phyloP scores from a whole-genome alignment of 1,284 basidiomycete genomes.

The Earliella scabrosa region DNA sequence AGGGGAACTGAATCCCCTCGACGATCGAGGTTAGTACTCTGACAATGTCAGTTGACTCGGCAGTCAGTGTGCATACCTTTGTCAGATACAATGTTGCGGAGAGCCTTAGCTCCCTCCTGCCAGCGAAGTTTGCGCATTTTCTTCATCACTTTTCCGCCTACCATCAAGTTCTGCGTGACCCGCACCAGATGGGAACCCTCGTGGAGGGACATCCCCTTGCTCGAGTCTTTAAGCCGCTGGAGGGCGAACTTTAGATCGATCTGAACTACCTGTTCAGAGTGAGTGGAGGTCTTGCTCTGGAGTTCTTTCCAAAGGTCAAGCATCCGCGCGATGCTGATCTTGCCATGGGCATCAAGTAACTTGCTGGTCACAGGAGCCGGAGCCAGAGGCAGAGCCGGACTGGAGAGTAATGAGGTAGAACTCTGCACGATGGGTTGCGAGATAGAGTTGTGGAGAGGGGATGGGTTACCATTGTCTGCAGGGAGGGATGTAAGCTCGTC shows the following conservation, averaged over 20 bases:
- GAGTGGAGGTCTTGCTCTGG: constrained; percentile 7
- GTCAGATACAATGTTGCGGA: not conserved
- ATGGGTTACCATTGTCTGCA: too few relatives aligned
- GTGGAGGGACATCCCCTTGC: not conserved
- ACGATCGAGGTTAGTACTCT: too few relatives aligned
- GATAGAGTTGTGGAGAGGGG: too few relatives aligned
- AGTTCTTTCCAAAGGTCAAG: not conserved
- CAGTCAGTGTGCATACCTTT: too few relatives aligned
- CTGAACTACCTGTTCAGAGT: constrained; percentile 4
- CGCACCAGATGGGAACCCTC: constrained; percentile 3
- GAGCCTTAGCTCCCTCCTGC: not conserved
- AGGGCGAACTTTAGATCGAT: constrained; percentile 40
- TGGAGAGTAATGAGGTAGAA: too few relatives aligned
- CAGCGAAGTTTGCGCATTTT: constrained; percentile 3
- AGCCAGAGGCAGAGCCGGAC: too few relatives aligned
- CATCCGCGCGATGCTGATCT: not conserved
- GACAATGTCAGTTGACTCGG: too few relatives aligned
- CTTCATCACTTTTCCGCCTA: not conserved
- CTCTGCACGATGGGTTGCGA: too few relatives aligned
- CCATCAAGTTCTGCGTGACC: not conserved
- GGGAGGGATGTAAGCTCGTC: too few relatives aligned
- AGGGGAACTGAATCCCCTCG: too few relatives aligned
- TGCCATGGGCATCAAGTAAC: too few relatives aligned
- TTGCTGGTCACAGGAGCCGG: too few relatives aligned
- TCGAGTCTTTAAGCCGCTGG: not conserved